Conservation (phyloP, 2,329 filamentous ascomycete species). For the Cladophialophora bantiana region DNA sequence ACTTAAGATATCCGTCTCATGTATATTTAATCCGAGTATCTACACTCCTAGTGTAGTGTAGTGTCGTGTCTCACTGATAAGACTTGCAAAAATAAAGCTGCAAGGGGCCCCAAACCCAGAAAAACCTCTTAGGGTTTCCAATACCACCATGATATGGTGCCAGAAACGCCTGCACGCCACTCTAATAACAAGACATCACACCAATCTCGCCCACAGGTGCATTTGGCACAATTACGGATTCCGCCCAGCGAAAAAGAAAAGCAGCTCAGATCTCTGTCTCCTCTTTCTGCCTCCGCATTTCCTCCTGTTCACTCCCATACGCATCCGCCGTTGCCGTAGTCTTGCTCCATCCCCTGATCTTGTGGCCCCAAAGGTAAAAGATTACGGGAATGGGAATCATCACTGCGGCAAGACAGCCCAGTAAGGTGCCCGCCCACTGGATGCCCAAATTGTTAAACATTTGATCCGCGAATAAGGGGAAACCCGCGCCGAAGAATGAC, state of each 20-base stretch:
- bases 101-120: too few relatives aligned
- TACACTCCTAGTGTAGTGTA: too few relatives aligned
- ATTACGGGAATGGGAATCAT: conserved; percentile 78
- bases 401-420: conserved; percentile 73
- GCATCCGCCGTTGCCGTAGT: not conserved
- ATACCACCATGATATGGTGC: too few relatives aligned
- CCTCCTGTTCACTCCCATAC: conserved; percentile 5
- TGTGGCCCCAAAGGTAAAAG: conserved; percentile 73
- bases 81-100: too few relatives aligned
- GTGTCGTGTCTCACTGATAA: too few relatives aligned
- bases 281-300: not conserved
- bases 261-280: not conserved
- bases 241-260: not conserved
- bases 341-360: conserved; percentile 62
- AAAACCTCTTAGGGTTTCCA: too few relatives aligned
- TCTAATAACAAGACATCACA: too few relatives aligned
- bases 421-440: conserved; percentile 77
- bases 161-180: too few relatives aligned
- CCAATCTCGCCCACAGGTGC: not conserved
- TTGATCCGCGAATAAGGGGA: conserved; percentile 68
- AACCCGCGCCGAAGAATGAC: conserved; percentile 38
- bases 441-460: conserved; percentile 65
- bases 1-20: too few relatives aligned
- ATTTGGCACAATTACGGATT: not conserved
- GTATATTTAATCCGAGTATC: too few relatives aligned